Base-by-base conservation (phyloP, 2,329 filamentous ascomycete genomes). In the Aurifilum marmelostoma region DNA sequence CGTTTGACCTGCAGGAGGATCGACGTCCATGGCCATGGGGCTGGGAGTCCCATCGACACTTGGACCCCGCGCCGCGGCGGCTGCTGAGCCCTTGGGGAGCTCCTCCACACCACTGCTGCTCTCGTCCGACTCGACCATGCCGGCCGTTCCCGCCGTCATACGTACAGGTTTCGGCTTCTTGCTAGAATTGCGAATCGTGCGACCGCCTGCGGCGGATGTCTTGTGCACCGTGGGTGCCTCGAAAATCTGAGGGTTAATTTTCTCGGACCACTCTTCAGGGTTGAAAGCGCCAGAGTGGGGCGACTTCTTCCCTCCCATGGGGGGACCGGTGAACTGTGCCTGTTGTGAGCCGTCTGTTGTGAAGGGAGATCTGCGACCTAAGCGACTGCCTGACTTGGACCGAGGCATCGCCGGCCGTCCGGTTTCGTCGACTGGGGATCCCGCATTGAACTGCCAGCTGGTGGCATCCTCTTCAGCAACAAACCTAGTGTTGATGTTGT, bases 11-110 rank as follows among this genome's bases (percentile, higher is more conserved):
- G 76, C 76, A 27, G 87, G 86, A 5, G 85, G 83, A 73, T 91
- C 88, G 64, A 91, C 89, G 72, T 91, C 88, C 88, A 91, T 91
- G 18, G 88, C 87, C 68, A 84, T 86, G 2, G 87, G 85, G 71
- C 84, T 88, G 47, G 79, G 79, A 77, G 52, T 79, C 71, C 67
- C 68, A 52, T 60, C 50, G 11, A 68, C 9, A 12, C 69, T 52
- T 47, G 62, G 67, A 3, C 50, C 39, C n/a, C 66, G 56, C n/a
- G 41, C 63, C 21, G 41, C 63, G 16, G 68, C 32, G 8, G 63
- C 54, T 12, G 70, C 63, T 64, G 78, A 71, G 68, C 73, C 74
- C 69, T 73, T 69, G 50, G 50, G 16, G 14, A 7, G 18, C 67
- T 80, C 82, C 58, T 83, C 83, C 27, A 67, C 66, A 9, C 70